Base-by-base conservation (phyloP, 805 yeast genomes). In the Yarrowia divulgata region DNA sequence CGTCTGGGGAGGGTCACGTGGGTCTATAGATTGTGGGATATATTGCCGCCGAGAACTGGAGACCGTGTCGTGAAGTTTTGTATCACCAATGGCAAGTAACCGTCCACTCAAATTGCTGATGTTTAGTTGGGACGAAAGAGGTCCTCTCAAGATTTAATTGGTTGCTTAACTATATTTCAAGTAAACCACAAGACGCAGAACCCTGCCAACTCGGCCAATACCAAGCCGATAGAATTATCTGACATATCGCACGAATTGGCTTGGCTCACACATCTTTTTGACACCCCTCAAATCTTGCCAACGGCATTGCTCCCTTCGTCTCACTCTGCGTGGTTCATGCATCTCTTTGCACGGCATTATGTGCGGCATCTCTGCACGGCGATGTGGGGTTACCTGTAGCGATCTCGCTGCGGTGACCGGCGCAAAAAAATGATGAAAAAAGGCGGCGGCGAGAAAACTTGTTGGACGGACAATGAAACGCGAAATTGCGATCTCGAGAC, bases 331-430 rank as follows among this genome's bases (percentile, higher is more conserved):
- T 54, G 3, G 45, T 3, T 14, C 2, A 54, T 23, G 60, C 60
- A 54, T 19, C 34, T 19, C n/a, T 5, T 45, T 23, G 60, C 60
- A 54, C 60, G 60, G 60, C 60, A 54, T 54, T 54, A 39, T 39
- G 60, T 54, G 45, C 45, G 60, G 60, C 60, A 54, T 54, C 60
- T 39, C 42, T 54, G 60, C 45, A 54, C 60, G 45, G 45, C 60
- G 39, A 54, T 54, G 60, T 54, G 60, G 60, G 60, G 60, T 54
- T 54, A 23, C 29, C 4, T 2, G 29, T 23, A 23, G 60, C 60
- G 60, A 54, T 54, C 37, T 54, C 60, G 60, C 60, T 54, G 60
- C 60, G 60, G 60, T 39, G 45, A 54, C 60, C 43, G 45, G 18
- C 35, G 16, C 10, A 7, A 19, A 54, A 54, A 39, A 39, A 2